Evolutionary conservation across 148 eudicot genomes (phyloP), one percentile per base, ranked within the genome.

Genomic region (Dysphania ambrosioides): DNA sequence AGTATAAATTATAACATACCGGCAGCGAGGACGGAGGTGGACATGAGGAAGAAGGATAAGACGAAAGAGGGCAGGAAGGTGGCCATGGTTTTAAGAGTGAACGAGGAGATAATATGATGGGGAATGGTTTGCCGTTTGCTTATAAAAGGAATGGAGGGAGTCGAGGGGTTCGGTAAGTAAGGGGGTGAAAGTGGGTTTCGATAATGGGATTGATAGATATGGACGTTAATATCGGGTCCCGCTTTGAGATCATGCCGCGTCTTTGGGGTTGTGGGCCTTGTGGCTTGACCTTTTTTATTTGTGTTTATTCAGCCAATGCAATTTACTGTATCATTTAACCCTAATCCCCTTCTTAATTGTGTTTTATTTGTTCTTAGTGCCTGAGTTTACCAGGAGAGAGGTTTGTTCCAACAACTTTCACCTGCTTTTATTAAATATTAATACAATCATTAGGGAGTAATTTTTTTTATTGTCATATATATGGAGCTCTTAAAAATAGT

Each of bases 11-110:
- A 1, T 19, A 27, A 70, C 27, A 0, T 72, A 55, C 72, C 61
- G 23, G 65, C 31, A 1, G 72, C 61, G 53, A 71, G 34, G 51
- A 41, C 24, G 44, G 38, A 26, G 13, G 72, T 10, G 67, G 70
- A 49, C 66, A 74, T 31, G 55, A 80, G 70, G 57, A 76, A 69
- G 29, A 71, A 8, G 24, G 68, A 66, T 18, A 80, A 24, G 26
- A 66, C 36, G 66, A 75, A 38, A 24, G 19, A 35, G 3, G 13
- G 71, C 0, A 74, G 55, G 47, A 44, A 68, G 36, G 79, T 64
- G 65, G 76, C 32, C 83, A 80, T 80, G 8, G 2, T 2, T 7
- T 13, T 1, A 15, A 3, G 21, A 51, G 63, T 1, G 38, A 47
- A 21, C 27, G 6, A 16, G 32, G 18, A 16, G 19, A 21, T 15